Conservation (phyloP, 257 asterid genomes). For the Solanum lycopersicoides region DNA sequence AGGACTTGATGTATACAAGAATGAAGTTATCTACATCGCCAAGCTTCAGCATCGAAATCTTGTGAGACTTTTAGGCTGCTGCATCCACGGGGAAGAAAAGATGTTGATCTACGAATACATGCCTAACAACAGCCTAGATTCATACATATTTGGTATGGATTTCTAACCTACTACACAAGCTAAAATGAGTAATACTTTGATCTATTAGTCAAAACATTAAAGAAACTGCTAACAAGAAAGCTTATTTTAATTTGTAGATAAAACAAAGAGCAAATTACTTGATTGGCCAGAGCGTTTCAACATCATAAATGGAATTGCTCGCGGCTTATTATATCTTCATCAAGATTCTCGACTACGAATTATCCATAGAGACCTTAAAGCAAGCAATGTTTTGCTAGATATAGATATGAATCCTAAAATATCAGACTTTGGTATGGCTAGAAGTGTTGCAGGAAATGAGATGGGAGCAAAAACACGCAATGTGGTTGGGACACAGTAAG, state of each 20-base stretch:
- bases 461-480: constrained; percentile 21
- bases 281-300: constrained; percentile 16
- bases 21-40: constrained; percentile 17
- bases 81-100: background rate
- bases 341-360: constrained; percentile 27
- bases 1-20: constrained; percentile 9
- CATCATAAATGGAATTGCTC: constrained; percentile 24
- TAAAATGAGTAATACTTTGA: background rate
- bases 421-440: constrained; percentile 25
- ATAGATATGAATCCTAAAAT: constrained; percentile 22
- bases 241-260: constrained; percentile 2
- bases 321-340: constrained; percentile 25
- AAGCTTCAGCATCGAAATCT: constrained; percentile 15
- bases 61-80: background rate
- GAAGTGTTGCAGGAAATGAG: constrained; percentile 20
- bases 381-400: constrained; percentile 22
- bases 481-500: constrained; percentile 24
- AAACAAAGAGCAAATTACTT: constrained; percentile 1
- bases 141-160: background rate
- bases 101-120: background rate
- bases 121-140: background rate
- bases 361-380: constrained; percentile 26
- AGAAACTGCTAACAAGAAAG: background rate
- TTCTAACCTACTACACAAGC: background rate
- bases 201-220: background rate